Percentiles rank a stretch among this genome's conserved stretches.
Conservation (phyloP, 345 rosid species). For the Moringa oleifera region DNA sequence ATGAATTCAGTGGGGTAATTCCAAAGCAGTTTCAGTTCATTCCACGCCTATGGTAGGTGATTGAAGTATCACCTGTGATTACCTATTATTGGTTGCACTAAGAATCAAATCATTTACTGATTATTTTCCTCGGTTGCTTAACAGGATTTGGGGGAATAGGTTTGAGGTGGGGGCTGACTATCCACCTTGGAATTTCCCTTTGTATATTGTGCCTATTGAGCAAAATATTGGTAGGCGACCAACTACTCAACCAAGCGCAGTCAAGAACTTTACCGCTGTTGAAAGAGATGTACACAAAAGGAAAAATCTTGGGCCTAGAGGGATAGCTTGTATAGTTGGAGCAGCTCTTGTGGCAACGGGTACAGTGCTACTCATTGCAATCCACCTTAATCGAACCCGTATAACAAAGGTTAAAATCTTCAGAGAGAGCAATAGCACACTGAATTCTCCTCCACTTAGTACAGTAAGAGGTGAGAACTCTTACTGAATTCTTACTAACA, state of each 20-base stretch:
- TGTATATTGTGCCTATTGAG: slow-evolving; percentile 31
- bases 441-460: slow-evolving; percentile 41
- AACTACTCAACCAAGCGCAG: slow-evolving; percentile 64
- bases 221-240: slow-evolving; percentile 57
- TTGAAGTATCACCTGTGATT: slow-evolving; percentile 6
- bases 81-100: neutral
- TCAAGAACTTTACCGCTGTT: slow-evolving; percentile 47
- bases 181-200: slow-evolving; percentile 78
- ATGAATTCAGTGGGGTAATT: slow-evolving; percentile 78
- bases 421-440: slow-evolving; percentile 30
- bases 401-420: slow-evolving; percentile 29
- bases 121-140: slow-evolving; percentile 15
- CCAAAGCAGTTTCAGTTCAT: slow-evolving; percentile 76
- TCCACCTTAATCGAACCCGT: slow-evolving; percentile 32
- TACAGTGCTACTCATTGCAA: slow-evolving; percentile 43
- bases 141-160: slow-evolving; percentile 78
- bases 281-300: slow-evolving; percentile 34
- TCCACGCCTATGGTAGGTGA: slow-evolving; percentile 67
- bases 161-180: slow-evolving; percentile 49
- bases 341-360: slow-evolving; percentile 48
- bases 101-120: neutral
- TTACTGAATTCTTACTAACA: neutral
- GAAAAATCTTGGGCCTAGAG: slow-evolving; percentile 51
- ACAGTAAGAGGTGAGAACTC: slow-evolving; percentile 44
- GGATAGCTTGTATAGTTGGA: slow-evolving; percentile 47